A percentile compares a stretch with the other conserved stretches of the same genome.
Evolutionary conservation across 2,329 filamentous ascomycete species (phyloP).

Genomic region (Aureobasidium sp.): DNA sequence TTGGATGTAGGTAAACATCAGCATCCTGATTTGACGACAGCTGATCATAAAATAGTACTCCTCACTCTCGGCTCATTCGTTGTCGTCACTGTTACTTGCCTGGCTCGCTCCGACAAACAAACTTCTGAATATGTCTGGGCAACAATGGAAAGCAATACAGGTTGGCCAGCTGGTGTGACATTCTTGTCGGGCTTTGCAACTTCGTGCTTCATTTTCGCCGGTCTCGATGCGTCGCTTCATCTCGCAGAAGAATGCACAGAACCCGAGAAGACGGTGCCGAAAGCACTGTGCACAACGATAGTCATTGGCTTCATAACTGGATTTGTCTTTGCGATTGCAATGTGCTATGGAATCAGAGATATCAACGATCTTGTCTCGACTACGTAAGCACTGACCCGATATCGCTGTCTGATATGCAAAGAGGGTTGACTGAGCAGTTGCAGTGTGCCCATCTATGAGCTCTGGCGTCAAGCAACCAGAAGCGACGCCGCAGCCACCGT

Average conservation of each 20-base stretch:
- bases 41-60: slow-evolving; percentile 20
- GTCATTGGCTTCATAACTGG: slow-evolving; percentile 44
- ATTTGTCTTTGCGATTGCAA: slow-evolving; percentile 43
- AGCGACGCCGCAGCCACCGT: slow-evolving; percentile 7
- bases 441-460: slow-evolving; percentile 16
- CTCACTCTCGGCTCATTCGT: slow-evolving; percentile 36
- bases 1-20: slow-evolving; percentile 45
- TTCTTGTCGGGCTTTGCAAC: slow-evolving; percentile 23
- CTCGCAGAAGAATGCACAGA: slow-evolving; percentile 22
- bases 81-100: slow-evolving; percentile 38
- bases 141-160: slow-evolving; percentile 43
- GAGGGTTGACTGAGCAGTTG: no score
- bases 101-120: slow-evolving; percentile 30
- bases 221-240: slow-evolving; percentile 21
- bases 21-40: slow-evolving; percentile 16
- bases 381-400: not conserved
- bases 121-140: slow-evolving; percentile 47
- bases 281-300: slow-evolving; percentile 45
- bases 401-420: no score
- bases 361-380: slow-evolving; percentile 27
- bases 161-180: slow-evolving; percentile 33
- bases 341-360: slow-evolving; percentile 45
- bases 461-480: slow-evolving; percentile 12
- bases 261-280: slow-evolving; percentile 43
- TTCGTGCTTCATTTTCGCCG: slow-evolving; percentile 22